A percentile compares a stretch with the other conserved stretches of the same genome.
phyloP scores from a whole-genome alignment of 176 grass and related monocot genomes.

The Aegilops bicornis region DNA sequence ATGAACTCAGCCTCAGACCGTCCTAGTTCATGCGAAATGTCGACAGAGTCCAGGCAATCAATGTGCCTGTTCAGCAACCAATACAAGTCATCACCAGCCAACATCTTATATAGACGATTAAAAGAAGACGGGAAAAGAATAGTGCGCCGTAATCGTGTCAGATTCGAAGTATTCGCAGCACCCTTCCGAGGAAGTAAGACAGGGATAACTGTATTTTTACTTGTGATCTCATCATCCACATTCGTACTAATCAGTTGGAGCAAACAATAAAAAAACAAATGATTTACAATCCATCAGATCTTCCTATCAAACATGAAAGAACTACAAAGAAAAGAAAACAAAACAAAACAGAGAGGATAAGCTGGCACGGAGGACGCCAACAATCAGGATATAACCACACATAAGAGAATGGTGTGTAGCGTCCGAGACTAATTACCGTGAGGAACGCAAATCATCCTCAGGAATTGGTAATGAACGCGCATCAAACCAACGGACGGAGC shows the following conservation, averaged over 20 bases:
- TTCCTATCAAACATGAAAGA: slow-evolving; percentile 44
- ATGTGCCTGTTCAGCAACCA: neutral
- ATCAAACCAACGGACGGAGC: neutral
- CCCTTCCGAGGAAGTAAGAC: slow-evolving; percentile 49
- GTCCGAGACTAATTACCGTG: slow-evolving; percentile 56
- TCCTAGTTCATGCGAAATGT: neutral
- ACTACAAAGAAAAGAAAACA: neutral
- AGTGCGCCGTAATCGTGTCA: slow-evolving; percentile 29
- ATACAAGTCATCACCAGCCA: neutral
- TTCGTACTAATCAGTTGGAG: neutral
- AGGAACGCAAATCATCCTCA: slow-evolving; percentile 44
- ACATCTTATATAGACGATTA: too few relatives aligned
- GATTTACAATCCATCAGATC: slow-evolving; percentile 29
- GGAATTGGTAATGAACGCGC: slow-evolving; percentile 67
- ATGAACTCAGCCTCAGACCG: neutral
- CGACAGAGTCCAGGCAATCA: neutral
- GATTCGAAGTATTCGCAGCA: slow-evolving; percentile 50
- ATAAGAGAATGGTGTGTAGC: slow-evolving; percentile 16
- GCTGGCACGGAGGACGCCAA: slow-evolving; percentile 35
- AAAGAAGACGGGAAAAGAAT: too few relatives aligned
- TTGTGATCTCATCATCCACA: slow-evolving; percentile 61
- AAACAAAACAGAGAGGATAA: neutral
- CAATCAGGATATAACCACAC: slow-evolving; percentile 68
- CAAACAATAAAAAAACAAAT: neutral
- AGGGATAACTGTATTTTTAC: slow-evolving; percentile 71